Percentiles rank a stretch among this genome's conserved stretches.
These are phyloP conservation scores for Simplicillium aogashimaense DNA, from an alignment of 2,329 filamentous ascomycete species.

Conservation along the genomic window DNA sequence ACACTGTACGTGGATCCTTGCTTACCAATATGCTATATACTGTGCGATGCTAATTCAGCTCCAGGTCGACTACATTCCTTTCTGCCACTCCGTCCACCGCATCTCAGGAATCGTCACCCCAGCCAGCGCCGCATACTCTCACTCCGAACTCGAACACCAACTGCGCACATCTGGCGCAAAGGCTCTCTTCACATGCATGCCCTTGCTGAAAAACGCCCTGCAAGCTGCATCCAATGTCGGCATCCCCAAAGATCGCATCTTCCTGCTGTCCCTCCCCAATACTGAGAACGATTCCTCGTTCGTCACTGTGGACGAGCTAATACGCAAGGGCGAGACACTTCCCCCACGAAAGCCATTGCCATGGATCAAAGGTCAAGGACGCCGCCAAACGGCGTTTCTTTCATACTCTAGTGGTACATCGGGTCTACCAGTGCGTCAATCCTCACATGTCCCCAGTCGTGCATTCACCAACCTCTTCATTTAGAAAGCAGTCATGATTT, in stretches of 20 bases:
- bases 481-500: constrained; percentile 77
- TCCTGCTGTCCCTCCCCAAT: constrained; percentile 59
- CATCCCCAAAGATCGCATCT: constrained; percentile 55
- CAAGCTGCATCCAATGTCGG: constrained; percentile 53
- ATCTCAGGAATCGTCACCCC: constrained; percentile 65
- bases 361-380: constrained; percentile 56
- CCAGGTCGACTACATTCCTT: constrained; percentile 64
- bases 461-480: background rate
- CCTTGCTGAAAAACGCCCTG: constrained; percentile 54
- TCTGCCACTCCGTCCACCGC: constrained; percentile 65
- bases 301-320: constrained; percentile 57
- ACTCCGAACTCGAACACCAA: constrained; percentile 61
- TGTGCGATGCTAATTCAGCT: background rate
- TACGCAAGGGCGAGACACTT: constrained; percentile 47
- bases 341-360: constrained; percentile 43
- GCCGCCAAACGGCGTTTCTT: constrained; percentile 61
- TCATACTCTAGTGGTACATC: constrained; percentile 77
- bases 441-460: background rate
- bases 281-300: constrained; percentile 39
- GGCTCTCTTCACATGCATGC: constrained; percentile 61
- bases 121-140: constrained; percentile 66
- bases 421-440: constrained; percentile 53
- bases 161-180: constrained; percentile 59
- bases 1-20: constrained; percentile 50
- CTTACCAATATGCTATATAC: background rate